Conservation (phyloP, 371 early-diverging fungal genomes). For the Lichtheimia ramosa region DNA sequence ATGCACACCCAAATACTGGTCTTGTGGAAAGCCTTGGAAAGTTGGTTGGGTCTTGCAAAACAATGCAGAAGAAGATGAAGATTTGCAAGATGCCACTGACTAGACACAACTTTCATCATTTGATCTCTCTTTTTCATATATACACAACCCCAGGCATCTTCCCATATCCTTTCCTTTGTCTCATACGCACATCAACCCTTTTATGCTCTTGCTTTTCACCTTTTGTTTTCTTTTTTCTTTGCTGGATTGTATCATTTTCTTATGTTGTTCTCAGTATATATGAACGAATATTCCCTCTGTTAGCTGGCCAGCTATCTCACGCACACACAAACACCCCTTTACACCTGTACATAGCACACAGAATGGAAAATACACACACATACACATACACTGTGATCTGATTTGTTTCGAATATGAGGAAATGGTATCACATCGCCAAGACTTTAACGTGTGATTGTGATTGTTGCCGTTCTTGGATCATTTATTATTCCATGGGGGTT, state of each 20-base stretch:
- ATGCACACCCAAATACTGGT: slow-evolving; percentile 50
- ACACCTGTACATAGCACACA: no score
- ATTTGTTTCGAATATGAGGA: neutral
- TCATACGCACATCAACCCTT: neutral
- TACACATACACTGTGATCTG: neutral
- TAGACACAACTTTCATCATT: neutral
- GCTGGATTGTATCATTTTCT: neutral
- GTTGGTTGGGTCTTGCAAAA: slow-evolving; percentile 48
- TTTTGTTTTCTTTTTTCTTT: neutral
- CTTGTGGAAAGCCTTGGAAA: slow-evolving; percentile 45
- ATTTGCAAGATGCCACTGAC: slow-evolving; percentile 7
- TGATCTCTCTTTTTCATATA: neutral
- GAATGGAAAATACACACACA: no score
- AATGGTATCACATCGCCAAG: slow-evolving; percentile 4
- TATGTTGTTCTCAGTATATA: neutral
- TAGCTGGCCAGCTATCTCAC: no score
- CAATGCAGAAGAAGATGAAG: slow-evolving; percentile 18
- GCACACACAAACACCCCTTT: no score
- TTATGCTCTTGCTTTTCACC: neutral
- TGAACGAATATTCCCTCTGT: no score
- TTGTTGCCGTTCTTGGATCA: slow-evolving; percentile 1
- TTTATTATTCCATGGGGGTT: neutral
- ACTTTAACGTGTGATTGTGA: neutral
- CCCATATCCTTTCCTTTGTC: neutral
- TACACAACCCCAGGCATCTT: neutral